These are phyloP conservation scores for Telopea speciosissima DNA, from an alignment of 177 flowering plant species.

Conservation along the genomic window DNA sequence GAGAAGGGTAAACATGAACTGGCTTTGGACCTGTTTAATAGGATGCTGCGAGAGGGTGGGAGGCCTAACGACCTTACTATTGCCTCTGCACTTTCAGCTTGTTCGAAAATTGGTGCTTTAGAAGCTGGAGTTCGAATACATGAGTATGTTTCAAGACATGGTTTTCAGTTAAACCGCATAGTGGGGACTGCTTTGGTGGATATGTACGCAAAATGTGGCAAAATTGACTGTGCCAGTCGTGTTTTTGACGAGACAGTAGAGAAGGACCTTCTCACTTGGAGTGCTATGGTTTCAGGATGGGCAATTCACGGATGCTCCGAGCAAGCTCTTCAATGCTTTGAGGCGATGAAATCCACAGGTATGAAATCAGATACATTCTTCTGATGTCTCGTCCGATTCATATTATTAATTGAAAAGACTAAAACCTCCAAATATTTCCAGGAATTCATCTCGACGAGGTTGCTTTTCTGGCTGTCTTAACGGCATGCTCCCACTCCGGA, in stretches of 20 bases:
- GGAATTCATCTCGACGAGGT: constrained; percentile 44
- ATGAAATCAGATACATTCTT: not conserved
- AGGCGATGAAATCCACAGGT: constrained; percentile 41
- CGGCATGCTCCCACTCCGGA: constrained; percentile 53
- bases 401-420: not conserved
- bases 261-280: constrained; percentile 48
- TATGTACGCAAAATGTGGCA: constrained; percentile 58
- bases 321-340: constrained; percentile 40
- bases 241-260: constrained; percentile 28
- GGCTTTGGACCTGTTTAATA: constrained; percentile 31
- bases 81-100: constrained; percentile 38
- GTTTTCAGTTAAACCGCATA: constrained; percentile 24
- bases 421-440: constrained; percentile 16
- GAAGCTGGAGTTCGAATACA: constrained; percentile 30
- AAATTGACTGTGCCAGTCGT: constrained; percentile 26
- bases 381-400: not conserved
- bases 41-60: constrained; percentile 37
- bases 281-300: constrained; percentile 48
- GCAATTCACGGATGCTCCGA: constrained; percentile 40
- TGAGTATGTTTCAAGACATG: constrained; percentile 20
- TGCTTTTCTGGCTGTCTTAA: constrained; percentile 39
- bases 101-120: constrained; percentile 39
- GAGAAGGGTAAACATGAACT: constrained; percentile 32
- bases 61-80: constrained; percentile 33
- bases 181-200: constrained; percentile 42